Evolutionary conservation across 140 eudicot species (phyloP), one percentile per base, ranked within the genome.

Genomic region (Anethum foeniculum): DNA sequence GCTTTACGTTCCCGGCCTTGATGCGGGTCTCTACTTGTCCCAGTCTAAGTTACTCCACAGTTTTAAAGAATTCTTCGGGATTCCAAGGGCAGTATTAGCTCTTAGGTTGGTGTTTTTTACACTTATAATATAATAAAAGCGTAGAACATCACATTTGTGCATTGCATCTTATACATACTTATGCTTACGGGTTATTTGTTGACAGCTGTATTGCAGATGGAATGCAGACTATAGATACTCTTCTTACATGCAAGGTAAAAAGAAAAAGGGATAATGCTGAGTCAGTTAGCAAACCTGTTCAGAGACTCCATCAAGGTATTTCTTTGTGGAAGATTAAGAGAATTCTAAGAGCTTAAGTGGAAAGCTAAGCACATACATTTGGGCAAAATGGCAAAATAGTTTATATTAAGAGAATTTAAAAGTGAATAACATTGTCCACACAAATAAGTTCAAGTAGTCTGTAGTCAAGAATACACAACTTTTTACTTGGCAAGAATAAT

Each of bases 181-280:
- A 82, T 84, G 77, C 49, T 83, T 83, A 23, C 36, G 84, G 60
- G 75, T 77, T 72, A 56, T 34, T 84, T 27, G 86, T 79, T 86
- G 87, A 88, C 90, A 94, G 99, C 91, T 94, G 97, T 85, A 87
- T 89, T 91, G 90, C 96, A 89, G 97, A 95, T 87, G 98, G 97
- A 84, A 87, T 90, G 90, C 97, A 89, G 93, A 88, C 98, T 60
- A 81, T 95, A 79, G 98, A 95, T 85, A 84, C 93, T 72, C 99
- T 95, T 80, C 96, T 95, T 80, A 95, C 99, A 7, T 87, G 96
- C 89, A 90, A 86, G 81, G 54, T 85, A 32, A 92, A 95, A 82
- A 88, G 98, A 83, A 95, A 95, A 89, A 86, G 97, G 85, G 88
- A 83, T 28, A 90, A 74, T 84, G 51, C 85, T 74, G 90, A 87